Conservation (phyloP, 371 early-diverging fungal genomes). For the Globomyces sp. region DNA sequence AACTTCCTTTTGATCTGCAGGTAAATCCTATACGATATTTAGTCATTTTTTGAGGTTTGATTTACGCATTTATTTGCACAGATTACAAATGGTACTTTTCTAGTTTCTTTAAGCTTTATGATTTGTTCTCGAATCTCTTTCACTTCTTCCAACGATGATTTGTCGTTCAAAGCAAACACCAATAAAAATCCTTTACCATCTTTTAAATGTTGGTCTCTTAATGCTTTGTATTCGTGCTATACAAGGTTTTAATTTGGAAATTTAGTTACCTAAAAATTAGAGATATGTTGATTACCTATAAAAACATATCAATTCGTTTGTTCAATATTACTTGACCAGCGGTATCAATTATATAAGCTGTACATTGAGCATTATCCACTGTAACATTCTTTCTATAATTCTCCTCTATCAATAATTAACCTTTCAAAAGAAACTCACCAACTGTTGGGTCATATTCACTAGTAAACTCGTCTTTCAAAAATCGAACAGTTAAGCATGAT, state of each 20-base stretch:
- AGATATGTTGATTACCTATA: too few relatives aligned
- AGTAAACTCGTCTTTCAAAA: conserved; percentile 58
- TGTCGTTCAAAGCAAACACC: conserved; percentile 54
- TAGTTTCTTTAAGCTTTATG: conserved; percentile 51
- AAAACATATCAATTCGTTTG: not conserved
- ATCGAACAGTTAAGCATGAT: conserved; percentile 57
- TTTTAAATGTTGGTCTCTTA: conserved; percentile 55
- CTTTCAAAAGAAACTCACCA: conserved; percentile 26
- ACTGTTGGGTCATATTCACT: conserved; percentile 59
- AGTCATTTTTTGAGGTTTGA: not conserved
- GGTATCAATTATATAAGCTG: conserved; percentile 55
- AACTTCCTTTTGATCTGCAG: conserved; percentile 44
- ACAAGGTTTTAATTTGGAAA: not conserved
- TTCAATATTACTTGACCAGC: conserved; percentile 47
- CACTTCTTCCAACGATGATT: conserved; percentile 49
- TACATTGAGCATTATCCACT: conserved; percentile 41
- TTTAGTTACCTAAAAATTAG: too few relatives aligned
- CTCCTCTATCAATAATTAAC: conserved; percentile 39
- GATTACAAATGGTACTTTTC: conserved; percentile 51
- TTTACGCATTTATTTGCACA: conserved; percentile 59
- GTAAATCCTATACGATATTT: conserved; percentile 42
- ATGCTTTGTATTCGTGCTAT: conserved; percentile 55
- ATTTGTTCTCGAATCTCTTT: conserved; percentile 55
- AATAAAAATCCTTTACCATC: conserved; percentile 57
- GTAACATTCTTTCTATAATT: conserved; percentile 54